phyloP scores from a whole-genome alignment of 352 stramenopile genomes.

The Phytopythium montanum region DNA sequence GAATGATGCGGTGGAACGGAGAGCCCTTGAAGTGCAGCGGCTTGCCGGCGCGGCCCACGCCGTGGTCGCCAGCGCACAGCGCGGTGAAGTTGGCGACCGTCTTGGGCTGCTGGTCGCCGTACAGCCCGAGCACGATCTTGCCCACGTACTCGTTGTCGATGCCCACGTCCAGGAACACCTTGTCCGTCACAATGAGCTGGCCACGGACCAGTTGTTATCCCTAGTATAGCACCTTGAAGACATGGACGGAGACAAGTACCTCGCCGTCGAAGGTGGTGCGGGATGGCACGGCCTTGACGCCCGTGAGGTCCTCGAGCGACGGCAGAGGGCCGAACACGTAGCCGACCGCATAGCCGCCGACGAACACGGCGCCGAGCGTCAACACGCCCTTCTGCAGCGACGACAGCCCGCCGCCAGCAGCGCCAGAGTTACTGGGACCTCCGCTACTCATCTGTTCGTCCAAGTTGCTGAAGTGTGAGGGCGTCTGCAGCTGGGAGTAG shows the following conservation, averaged over 20 bases:
- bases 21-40: conserved; percentile 94
- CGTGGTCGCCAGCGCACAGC: conserved; percentile 76
- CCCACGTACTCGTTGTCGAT: conserved; percentile 92
- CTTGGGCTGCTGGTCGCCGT: conserved; percentile 73
- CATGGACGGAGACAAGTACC: conserved; percentile 12
- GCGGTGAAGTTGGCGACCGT: conserved; percentile 79
- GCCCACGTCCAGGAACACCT: conserved; percentile 96
- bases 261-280: conserved; percentile 41
- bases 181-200: conserved; percentile 68
- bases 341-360: conserved; percentile 60
- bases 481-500: neutral
- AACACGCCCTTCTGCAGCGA: conserved; percentile 43
- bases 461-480: neutral
- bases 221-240: neutral
- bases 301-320: conserved; percentile 54
- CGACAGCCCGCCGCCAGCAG: conserved; percentile 21
- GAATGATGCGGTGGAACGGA: conserved; percentile 97
- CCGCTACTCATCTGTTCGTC: conserved; percentile 11
- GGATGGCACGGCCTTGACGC: conserved; percentile 27
- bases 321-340: conserved; percentile 69
- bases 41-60: conserved; percentile 85
- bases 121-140: conserved; percentile 79
- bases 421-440: too few species aligned
- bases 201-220: neutral
- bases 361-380: conserved; percentile 44